Conservation (phyloP, 768 basidiomycete genomes). For the Leccinum barrowsii region DNA sequence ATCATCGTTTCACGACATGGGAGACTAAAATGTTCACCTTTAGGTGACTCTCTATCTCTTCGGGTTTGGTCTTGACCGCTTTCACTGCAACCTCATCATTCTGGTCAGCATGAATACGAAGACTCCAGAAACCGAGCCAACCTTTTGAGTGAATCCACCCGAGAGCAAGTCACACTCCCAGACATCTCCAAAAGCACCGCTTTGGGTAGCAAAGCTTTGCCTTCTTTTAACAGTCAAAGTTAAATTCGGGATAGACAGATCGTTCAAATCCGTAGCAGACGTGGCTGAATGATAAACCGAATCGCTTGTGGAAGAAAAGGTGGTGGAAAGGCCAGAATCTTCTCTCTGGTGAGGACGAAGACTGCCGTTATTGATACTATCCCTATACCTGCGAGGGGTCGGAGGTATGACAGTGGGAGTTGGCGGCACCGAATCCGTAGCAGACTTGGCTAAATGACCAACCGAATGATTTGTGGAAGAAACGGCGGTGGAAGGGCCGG, state of each 20-base stretch:
- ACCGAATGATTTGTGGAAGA: background rate
- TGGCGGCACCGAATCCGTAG: conserved; percentile 1
- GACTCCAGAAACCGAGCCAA: background rate
- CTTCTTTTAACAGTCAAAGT: conserved; percentile 6
- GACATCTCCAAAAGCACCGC: conserved; percentile 21
- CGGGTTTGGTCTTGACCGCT: conserved; percentile 4
- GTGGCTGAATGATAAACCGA: conserved; percentile 5
- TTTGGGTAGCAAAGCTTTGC: background rate
- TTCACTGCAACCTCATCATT: conserved; percentile 21
- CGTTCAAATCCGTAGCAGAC: conserved; percentile 8
- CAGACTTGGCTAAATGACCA: conserved; percentile 11
- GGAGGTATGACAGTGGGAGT: conserved; percentile 11
- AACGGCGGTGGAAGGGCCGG: background rate
- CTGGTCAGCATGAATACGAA: background rate
- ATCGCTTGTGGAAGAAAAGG: background rate
- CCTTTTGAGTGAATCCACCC: conserved; percentile 2
- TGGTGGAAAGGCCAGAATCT: background rate
- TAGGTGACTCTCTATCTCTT: background rate
- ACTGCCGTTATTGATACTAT: background rate
- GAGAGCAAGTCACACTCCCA: conserved; percentile 23
- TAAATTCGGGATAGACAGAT: conserved; percentile 6
- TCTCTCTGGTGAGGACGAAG: background rate
- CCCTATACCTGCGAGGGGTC: conserved; percentile 1
- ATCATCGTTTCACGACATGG: background rate
- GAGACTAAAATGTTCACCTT: conserved; percentile 10